Evolutionary conservation across 257 asterid species (phyloP), one percentile per base, ranked within the genome.

Genomic region (Verbascum thapsus): DNA sequence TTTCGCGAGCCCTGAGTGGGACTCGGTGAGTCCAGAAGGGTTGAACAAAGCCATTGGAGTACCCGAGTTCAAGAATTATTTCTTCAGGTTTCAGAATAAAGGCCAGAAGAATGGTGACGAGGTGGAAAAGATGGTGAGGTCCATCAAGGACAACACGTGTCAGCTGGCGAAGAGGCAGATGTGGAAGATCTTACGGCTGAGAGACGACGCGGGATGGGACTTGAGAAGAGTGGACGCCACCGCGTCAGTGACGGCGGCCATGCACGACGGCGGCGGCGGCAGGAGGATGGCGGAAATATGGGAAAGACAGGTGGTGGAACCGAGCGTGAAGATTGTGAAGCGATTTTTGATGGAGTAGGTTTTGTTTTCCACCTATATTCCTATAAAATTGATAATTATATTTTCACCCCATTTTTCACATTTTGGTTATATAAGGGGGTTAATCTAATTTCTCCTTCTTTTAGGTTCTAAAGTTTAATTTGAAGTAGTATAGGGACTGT

Each of bases 251-350:
- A 58, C 41, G 74, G 87, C 82, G 37, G 73, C 71, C 69, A 53
- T 72, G 81, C n/a, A n/a, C n/a, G 32, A 5, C 2, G 58, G 8
- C 35, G 67, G 73, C 56, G 75, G 73, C 64, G 78, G 75, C 6
- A 34, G 66, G 58, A 65, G 61, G 54, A 59, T 45, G 70, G 63
- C 69, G 37, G 87, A 70, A 32, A 58, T 73, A 3, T 90, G 97
- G 97, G 92, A 81, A 57, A 77, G 54, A 65, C 71, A 72, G 64
- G 95, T 90, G 66, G 20, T 87, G 70, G 78, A 80, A 56, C 96
- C 88, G 49, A 87, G 97, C 81, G 80, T 72, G 73, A 83, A 87
- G 83, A 85, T 87, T 72, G 88, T 90, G 85, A 80, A 72, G 61
- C 80, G 74, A 16, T 90, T 90, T 83, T 76, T 87, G 80, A 74